Base-by-base conservation (phyloP, 192 early-diverging fungal species). In the Gamsiella multidivaricata region DNA sequence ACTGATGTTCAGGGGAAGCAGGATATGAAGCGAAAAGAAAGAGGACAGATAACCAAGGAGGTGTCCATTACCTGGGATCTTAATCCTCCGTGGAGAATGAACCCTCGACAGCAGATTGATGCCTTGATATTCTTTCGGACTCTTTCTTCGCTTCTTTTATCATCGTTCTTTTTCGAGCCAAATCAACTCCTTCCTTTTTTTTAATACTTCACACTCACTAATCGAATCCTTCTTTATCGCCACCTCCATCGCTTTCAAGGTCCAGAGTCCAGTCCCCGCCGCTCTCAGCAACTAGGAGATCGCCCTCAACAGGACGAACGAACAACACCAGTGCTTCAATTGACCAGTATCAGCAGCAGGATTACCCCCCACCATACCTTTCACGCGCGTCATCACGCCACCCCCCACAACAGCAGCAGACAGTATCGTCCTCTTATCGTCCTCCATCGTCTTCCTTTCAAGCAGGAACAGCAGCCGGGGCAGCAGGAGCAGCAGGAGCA, bases 301-400 rank as follows among this genome's bases (percentile, higher is more conserved):
- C 20, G 22, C 17, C 31, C 47, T 18, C 47, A n/a, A 34, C 22
- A 22, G 31, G 26, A 37, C 41, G 23, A 6, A n/a, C 45, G 31
- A 49, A 6, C 29, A 32, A 32, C 45, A 61, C 22, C 45, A 46
- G 9, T 12, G 45, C 17, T 18, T 46, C 45, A 10, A 18, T n/a
- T 18, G 33, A 5, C 15, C 50, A 31, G 23, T 54, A 33, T 11
- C 36, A 37, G 28, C 49, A 41, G 25, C 20, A 65, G 39, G 36
- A 43, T 5, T 51, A 8, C 39, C 50, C 39, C 10, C 68, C 68
- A 10, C 7, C 47, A 0, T 61, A 46, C 42, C 69, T 60, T 22
- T 62, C 69, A 29, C 51, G 60, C 3, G 47, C 53, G 11, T 52
- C 66, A 28, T 69, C 66, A 22, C 66, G 54, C 23, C 65, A 29